Base-by-base conservation (phyloP, 2,329 filamentous ascomycete genomes). In the Arachnomyces sp. region DNA sequence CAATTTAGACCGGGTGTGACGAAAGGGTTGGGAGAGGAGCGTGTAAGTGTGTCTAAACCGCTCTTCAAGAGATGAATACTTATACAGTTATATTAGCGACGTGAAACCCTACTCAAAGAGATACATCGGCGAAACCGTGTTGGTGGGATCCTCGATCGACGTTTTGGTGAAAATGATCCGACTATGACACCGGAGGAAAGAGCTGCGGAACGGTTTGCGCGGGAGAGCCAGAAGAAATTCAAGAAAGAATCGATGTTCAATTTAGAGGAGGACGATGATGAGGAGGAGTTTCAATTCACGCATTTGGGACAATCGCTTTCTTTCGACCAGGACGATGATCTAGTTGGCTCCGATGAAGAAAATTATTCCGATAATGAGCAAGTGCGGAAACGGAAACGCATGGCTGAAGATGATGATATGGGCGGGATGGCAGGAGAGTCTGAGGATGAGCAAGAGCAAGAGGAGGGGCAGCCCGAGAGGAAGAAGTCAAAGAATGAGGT, bases 401-500 rank as follows among this genome's bases (percentile, higher is more conserved):
- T 67, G 18, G 51, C 65, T 20, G 60, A 59, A 18, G 57, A 69
- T 20, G 66, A 63, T 20, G 67, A 71, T 11, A 56, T 58, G 46
- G 57, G 55, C 6, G 54, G 57, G 2, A 40, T 37, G 12, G 55
- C 58, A 2, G 47, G 44, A 9, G 45, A 43, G 13, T 48, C 43
- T 15, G 72, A 68, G 2, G 71, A 65, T 3, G 70, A 70, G 4
- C 68, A 64, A n/a, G 72, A 68, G 2, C 70, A 70, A 0, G 67
- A 66, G 4, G 71, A 72, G 28, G 71, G 71, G 14, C 68, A 81
- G 47, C 88, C 87, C 0, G 83, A 90, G 53, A 76, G 82, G 43
- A 95, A 94, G 63, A 98, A 95, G 69, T 82, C 82, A 2, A 96
- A 95, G 66, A 84, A 92, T 39, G 92, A 98, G 63, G 85, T 98